Base-by-base conservation (phyloP, 352 stramenopile species). In the Thraustotheca clavata region DNA sequence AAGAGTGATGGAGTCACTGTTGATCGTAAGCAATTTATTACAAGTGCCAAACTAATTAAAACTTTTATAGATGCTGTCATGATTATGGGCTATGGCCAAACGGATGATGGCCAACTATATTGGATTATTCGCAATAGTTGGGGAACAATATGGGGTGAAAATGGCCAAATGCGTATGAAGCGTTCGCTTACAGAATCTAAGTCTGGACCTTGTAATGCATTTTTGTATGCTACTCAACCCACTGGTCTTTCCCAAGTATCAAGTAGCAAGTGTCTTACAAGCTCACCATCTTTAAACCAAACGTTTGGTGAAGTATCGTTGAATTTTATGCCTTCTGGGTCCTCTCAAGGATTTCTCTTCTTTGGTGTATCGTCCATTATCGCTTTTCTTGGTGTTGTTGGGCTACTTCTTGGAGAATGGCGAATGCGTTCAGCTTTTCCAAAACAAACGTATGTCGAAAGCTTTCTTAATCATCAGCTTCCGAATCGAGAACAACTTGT, bases 121-220 rank as follows among this genome's bases (percentile, higher is more conserved):
- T 96, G 88, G 88, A 76, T 94, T 54, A 73, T 96, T 24, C 88
- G 88, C 22, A 96, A 96, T 69, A 94, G 81, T 11, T 96, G 88
- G 88, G 87, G 88, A 0, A 84, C 81, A 0, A 93, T 94, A 81
- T 95, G 86, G 88, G 85, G 84, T 54, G 82, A 91, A 59, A 73
- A 83, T 38, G 84, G 84, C 46, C 84, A 89, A 66, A 91, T 94
- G 73, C 82, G 82, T 46, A 87, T 94, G 33, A 71, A 71, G 1
- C 80, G 84, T 5, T 22, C 31, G 4, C n/a, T 4, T 14, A 20
- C 27, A 4, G 18, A 29, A 31, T 52, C 57, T 8, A 29, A 43
- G 40, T 65, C 38, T 5, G 57, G 57, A 14, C 57, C 57, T 14
- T 65, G 57, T 46, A 65, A 65, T 32, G n/a, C 46, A 4, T 65